Base-by-base conservation (phyloP, 495 filamentous ascomycete species). In the Podospora pseudoanserina region DNA sequence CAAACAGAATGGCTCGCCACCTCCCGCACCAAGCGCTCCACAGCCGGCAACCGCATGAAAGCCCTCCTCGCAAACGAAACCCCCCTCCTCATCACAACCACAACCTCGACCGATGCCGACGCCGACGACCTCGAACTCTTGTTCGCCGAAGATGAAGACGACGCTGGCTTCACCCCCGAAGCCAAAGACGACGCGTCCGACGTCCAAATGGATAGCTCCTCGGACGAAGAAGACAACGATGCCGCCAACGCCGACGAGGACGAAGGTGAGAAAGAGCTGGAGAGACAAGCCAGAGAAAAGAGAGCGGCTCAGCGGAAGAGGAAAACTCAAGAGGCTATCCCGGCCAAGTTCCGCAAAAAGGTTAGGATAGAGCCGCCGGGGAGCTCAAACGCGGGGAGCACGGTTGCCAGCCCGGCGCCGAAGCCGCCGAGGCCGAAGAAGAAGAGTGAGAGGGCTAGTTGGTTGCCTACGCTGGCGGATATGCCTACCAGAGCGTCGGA, bases 371-470 rank as follows among this genome's bases (percentile, higher is more conserved):
- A 85, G 60, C 74, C 79, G 59, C 78, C 78, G 9, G 71, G 71
- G 2, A 70, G 74, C 39, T 74, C 79, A 49, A 49, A 49, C 13
- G 39, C 39, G 39, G 39, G 39, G 39, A 49, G 39, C 39, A 49
- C 39, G 39, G 39, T 49, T 0, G 80, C 87, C 3, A 86, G 84
- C 26, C 78, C 81, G 44, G 34, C 73, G 81, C 64, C 75, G 82
- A 34, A 78, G 77, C 53, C 67, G 53, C 83, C 90, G 20, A 86
- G 91, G 67, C 90, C 89, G 3, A 94, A 92, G 82, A 99, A 97
- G 83, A 97, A 97, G 79, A 93, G 91, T 3, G 95, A 97, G 79
- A 87, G 93, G 56, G 83, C 89, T 54, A 96, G 92, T 67, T 97
- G 93, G 92, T 83, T 97, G 32, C 93, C 91, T 6, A 88, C 90